Percentiles rank a stretch among this genome's conserved stretches.
Evolutionary conservation across 129 eudicot genomes (phyloP).

Genomic region (Artemisia annua): DNA sequence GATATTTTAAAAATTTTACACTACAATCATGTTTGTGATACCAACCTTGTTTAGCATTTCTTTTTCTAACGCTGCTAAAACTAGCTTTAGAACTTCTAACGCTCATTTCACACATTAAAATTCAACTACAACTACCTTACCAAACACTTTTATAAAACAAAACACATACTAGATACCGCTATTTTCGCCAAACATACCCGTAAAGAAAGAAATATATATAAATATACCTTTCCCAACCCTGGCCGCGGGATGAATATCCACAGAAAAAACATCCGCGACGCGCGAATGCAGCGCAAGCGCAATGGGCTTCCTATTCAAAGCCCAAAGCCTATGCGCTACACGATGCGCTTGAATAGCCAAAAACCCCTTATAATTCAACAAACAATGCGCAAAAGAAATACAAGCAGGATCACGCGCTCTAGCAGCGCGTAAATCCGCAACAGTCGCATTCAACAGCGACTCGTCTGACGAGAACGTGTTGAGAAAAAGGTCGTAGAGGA

Average conservation of each 20-base stretch:
- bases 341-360: constrained; percentile 61
- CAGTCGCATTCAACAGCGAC: constrained; percentile 36
- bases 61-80: too few relatives aligned
- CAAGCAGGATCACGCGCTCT: constrained; percentile 59
- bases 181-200: too few relatives aligned
- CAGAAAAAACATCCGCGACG: constrained; percentile 58
- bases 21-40: too few relatives aligned
- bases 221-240: constrained; percentile 59
- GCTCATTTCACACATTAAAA: too few relatives aligned
- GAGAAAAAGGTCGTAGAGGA: constrained; percentile 52
- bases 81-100: too few relatives aligned
- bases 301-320: constrained; percentile 47
- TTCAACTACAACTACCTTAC: too few relatives aligned
- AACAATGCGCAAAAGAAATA: constrained; percentile 56
- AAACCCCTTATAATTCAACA: constrained; percentile 64
- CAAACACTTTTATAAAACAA: too few relatives aligned
- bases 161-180: too few relatives aligned
- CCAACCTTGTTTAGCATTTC: too few relatives aligned
- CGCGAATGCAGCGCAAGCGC: constrained; percentile 64
- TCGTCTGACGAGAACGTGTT: constrained; percentile 41
- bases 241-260: constrained; percentile 71
- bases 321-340: constrained; percentile 58
- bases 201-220: too few relatives aligned
- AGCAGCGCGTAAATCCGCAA: constrained; percentile 63
- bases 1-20: too few relatives aligned